Evolutionary conservation across 257 asterid species (phyloP).

Genomic region (Schizonepeta tenuifolia): DNA sequence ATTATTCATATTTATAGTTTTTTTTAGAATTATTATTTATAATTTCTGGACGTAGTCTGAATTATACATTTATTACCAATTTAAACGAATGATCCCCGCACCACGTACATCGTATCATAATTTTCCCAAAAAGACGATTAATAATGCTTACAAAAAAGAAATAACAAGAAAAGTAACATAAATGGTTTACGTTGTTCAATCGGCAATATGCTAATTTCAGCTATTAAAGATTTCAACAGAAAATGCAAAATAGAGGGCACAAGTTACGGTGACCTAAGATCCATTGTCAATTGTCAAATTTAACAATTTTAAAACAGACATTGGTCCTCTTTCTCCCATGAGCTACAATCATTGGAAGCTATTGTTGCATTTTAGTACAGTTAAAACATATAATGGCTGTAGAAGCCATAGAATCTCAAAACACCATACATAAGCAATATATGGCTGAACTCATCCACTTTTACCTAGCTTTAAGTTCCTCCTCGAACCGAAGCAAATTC

Average conservation of each 20-base stretch:
- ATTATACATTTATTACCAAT: too few species aligned
- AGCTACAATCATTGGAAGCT: conserved; percentile 12
- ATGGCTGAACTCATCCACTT: background rate
- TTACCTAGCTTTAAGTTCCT: conserved; percentile 77
- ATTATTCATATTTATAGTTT: too few species aligned
- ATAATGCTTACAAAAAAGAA: too few species aligned
- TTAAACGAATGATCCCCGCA: too few species aligned
- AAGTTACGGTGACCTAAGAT: background rate
- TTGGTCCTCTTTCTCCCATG: conserved; percentile 12
- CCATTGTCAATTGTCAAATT: conserved; percentile 20
- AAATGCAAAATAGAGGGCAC: background rate
- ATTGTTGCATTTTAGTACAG: conserved; percentile 30
- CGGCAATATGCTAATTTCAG: background rate
- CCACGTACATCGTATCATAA: too few species aligned
- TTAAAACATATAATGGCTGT: background rate
- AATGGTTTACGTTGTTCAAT: background rate
- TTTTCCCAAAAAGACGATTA: too few species aligned
- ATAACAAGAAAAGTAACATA: too few species aligned
- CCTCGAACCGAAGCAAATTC: conserved; percentile 68
- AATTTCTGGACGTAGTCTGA: too few species aligned
- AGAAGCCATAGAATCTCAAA: conserved; percentile 7
- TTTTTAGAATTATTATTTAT: too few species aligned
- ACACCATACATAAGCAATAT: background rate
- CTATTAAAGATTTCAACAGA: background rate
- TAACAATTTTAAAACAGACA: conserved; percentile 25